Percentiles rank a stretch among this genome's conserved stretches.
These are phyloP conservation scores for Fusarium pilosicola DNA, from an alignment of 2,329 filamentous ascomycete genomes.

Conservation along the genomic window DNA sequence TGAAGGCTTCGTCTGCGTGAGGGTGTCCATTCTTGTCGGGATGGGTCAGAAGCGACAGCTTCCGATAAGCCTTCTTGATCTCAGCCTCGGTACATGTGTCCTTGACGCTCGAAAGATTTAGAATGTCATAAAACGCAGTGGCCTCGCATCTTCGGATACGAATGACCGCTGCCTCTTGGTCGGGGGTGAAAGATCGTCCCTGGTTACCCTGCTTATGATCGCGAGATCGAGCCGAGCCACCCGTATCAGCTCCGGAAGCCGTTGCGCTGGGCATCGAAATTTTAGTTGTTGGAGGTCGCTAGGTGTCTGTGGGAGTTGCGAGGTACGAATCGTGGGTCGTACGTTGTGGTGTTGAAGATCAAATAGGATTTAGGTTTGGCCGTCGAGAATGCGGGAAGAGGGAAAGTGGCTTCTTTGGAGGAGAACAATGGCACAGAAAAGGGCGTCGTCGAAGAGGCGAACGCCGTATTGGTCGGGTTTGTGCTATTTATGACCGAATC, in stretches of 20 bases:
- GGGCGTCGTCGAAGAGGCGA: background rate
- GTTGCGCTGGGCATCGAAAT: constrained; percentile 57
- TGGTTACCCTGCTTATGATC: constrained; percentile 82
- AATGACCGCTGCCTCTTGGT: constrained; percentile 91
- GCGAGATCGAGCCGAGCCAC: constrained; percentile 60
- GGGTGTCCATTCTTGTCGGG: constrained; percentile 99
- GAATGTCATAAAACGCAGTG: constrained; percentile 95
- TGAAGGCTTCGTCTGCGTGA: constrained; percentile 96
- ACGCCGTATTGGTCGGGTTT: background rate
- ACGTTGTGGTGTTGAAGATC: background rate
- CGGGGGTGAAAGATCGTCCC: constrained; percentile 81
- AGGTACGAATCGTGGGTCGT: constrained; percentile 8
- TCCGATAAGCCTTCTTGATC: constrained; percentile 98
- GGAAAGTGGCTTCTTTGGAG: constrained; percentile 37
- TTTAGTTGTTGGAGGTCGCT: constrained; percentile 1
- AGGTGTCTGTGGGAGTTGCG: background rate
- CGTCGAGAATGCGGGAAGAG: constrained; percentile 23
- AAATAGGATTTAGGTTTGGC: constrained; percentile 12
- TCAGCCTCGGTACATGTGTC: constrained; percentile 79
- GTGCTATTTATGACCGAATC: constrained; percentile 1
- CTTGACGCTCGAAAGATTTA: constrained; percentile 74
- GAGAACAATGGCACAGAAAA: constrained; percentile 1
- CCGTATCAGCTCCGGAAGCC: constrained; percentile 64
- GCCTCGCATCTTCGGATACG: constrained; percentile 85
- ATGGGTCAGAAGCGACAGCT: constrained; percentile 92